These are phyloP conservation scores for Fusarium sp. DNA, from an alignment of 2,329 filamentous ascomycete genomes.

Conservation along the genomic window DNA sequence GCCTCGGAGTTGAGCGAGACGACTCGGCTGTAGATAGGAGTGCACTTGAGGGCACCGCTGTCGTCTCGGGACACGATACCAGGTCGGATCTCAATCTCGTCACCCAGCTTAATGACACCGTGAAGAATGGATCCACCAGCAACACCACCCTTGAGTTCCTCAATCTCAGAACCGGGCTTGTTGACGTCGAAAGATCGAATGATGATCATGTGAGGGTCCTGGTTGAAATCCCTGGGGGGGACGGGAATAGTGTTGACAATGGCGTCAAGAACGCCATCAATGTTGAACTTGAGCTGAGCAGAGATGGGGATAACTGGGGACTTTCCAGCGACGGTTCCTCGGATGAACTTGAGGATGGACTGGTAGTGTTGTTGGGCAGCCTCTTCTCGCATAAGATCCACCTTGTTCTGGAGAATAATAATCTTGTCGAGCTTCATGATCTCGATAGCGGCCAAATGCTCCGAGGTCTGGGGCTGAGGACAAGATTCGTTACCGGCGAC, in stretches of 20 bases:
- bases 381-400: slow-evolving; percentile 97
- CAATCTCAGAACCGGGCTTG: slow-evolving; percentile 98
- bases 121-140: slow-evolving; percentile 96
- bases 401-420: slow-evolving; percentile 99
- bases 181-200: slow-evolving; percentile 99
- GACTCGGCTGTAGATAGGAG: slow-evolving; percentile 94
- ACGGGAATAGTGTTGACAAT: slow-evolving; percentile 96
- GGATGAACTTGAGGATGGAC: slow-evolving; percentile 97
- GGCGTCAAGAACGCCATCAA: slow-evolving; percentile 96
- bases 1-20: slow-evolving; percentile 96
- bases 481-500: slow-evolving; percentile 99
- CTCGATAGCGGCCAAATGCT: slow-evolving; percentile 98
- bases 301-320: slow-evolving; percentile 96
- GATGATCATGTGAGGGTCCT: slow-evolving; percentile 97
- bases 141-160: slow-evolving; percentile 98
- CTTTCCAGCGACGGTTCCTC: slow-evolving; percentile 94
- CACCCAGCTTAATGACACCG: slow-evolving; percentile 94
- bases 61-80: slow-evolving; percentile 97
- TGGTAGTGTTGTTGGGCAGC: slow-evolving; percentile 93
- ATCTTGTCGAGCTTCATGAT: slow-evolving; percentile 99
- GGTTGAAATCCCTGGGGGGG: slow-evolving; percentile 87
- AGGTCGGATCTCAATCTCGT: slow-evolving; percentile 99
- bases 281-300: slow-evolving; percentile 99
- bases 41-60: slow-evolving; percentile 92
- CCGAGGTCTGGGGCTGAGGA: slow-evolving; percentile 97